Evolutionary conservation across 2,329 filamentous ascomycete species (phyloP), one percentile per base, ranked within the genome.

Genomic region (Diaporthe destruens): DNA sequence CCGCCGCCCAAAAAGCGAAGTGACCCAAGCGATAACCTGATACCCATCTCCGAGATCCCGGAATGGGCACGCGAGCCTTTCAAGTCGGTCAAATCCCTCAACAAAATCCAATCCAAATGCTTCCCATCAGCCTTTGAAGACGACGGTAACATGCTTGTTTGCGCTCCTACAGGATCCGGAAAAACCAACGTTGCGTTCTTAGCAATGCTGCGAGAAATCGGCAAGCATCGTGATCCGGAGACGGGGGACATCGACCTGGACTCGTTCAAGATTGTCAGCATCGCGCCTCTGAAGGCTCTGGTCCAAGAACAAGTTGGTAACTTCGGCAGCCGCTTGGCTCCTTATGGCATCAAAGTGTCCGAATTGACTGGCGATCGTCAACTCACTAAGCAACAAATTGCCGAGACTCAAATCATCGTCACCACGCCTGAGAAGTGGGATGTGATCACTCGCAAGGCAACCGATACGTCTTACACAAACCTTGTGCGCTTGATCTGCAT

Each of bases 171-270:
- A 65, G 96, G 96, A 76, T 98, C 95, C 81, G 96, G 96, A 80
- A 99, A 99, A 85, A 99, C 96, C 1, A 99, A 99, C 79, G 96
- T 99, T 67, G 96, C 96, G 54, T 98, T 99, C 96, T 87, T 99
- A 75, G 92, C 96, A 2, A 98, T 99, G 79, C 88, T 99, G 51
- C 94, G 96, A 75, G 97, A 99, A 81, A 95, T 99, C 79, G 96
- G 96, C 74, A 99, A 98, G 85, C 92, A 99, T 80, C 90, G 96
- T 72, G 92, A 99, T 78, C 90, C 93, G 0, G 87, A 92, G 75
- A 98, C 94, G 0, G 96, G 96, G n/a, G 93, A 97, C 74, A 96
- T 99, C 75, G 94, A 97, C 81, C 86, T 99, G 11, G 96, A 99
- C 79, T 91, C 95, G 55, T 99, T 99, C 87, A 99, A 99, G 85